Percentiles rank a stretch among this genome's conserved stretches.
phyloP scores from a whole-genome alignment of 208 protist genomes.

The Acanthamoeba pearcei region DNA sequence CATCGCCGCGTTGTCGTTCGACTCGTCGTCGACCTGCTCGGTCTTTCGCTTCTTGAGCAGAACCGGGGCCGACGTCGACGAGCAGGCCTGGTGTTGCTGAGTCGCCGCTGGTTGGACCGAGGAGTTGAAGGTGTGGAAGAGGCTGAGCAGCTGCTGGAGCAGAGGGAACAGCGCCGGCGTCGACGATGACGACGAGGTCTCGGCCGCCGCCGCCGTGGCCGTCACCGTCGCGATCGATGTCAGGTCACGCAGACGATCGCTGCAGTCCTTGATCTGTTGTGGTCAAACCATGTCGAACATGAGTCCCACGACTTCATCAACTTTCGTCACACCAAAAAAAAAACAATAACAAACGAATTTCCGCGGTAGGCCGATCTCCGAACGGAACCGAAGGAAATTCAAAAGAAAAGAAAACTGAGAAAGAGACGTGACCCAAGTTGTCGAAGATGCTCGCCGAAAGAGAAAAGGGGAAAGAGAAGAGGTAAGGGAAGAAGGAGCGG shows the following conservation, averaged over 20 bases:
- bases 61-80: neutral
- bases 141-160: slow-evolving; percentile 33
- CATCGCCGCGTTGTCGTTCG: neutral
- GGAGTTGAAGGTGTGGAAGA: slow-evolving; percentile 38
- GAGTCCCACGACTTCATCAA: neutral
- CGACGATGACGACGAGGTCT: neutral
- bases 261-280: slow-evolving; percentile 18
- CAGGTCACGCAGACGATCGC: slow-evolving; percentile 6
- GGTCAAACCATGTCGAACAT: neutral
- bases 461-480: neutral
- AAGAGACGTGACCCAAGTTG: neutral
- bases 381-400: neutral
- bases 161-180: slow-evolving; percentile 22
- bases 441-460: neutral
- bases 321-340: neutral
- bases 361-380: neutral
- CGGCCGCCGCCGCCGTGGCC: neutral
- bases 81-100: too few relatives aligned
- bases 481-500: neutral
- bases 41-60: neutral
- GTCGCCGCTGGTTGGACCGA: neutral
- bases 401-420: slow-evolving; percentile 1
- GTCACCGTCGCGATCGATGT: neutral
- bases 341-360: neutral
- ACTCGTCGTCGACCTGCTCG: neutral